Percentiles rank a stretch among this genome's conserved stretches.
These are phyloP conservation scores for Buxus sempervirens DNA, from an alignment of 164 flowering plant genomes.

Conservation along the genomic window DNA sequence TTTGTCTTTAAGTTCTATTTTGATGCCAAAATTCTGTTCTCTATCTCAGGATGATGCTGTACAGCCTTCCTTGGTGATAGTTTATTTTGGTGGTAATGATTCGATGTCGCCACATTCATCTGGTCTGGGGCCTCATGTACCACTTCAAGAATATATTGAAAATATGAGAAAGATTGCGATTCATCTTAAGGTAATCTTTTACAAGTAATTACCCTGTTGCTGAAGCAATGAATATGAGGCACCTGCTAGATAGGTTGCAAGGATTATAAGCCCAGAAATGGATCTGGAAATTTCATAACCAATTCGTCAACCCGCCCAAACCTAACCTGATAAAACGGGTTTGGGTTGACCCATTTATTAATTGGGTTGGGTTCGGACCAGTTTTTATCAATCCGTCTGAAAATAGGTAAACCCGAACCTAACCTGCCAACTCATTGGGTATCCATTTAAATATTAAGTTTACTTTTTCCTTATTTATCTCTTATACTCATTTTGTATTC, in stretches of 20 bases:
- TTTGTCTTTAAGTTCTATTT: background rate
- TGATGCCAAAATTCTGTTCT: background rate
- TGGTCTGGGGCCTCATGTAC: conserved; percentile 95
- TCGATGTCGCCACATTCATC: conserved; percentile 83
- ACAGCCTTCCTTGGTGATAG: conserved; percentile 82
- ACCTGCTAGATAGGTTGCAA: background rate
- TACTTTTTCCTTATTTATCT: no score
- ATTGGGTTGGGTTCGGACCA: no score
- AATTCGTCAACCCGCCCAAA: no score
- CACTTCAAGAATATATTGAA: conserved; percentile 73
- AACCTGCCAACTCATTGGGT: no score
- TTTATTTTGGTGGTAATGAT: conserved; percentile 97
- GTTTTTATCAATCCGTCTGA: no score
- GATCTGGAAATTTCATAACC: no score
- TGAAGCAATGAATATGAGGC: background rate
- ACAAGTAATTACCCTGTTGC: background rate
- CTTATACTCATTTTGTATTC: no score
- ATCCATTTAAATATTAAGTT: no score
- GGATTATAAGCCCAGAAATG: background rate
- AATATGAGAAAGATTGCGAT: conserved; percentile 73
- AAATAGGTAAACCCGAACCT: no score
- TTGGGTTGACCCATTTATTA: no score
- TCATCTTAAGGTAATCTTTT: conserved; percentile 65
- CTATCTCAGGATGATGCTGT: conserved; percentile 58
- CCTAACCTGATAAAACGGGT: no score